A percentile compares a stretch with the other conserved stretches of the same genome.
Conservation (phyloP, 139 green algal genomes). For the Tetratostichococcus sp. region DNA sequence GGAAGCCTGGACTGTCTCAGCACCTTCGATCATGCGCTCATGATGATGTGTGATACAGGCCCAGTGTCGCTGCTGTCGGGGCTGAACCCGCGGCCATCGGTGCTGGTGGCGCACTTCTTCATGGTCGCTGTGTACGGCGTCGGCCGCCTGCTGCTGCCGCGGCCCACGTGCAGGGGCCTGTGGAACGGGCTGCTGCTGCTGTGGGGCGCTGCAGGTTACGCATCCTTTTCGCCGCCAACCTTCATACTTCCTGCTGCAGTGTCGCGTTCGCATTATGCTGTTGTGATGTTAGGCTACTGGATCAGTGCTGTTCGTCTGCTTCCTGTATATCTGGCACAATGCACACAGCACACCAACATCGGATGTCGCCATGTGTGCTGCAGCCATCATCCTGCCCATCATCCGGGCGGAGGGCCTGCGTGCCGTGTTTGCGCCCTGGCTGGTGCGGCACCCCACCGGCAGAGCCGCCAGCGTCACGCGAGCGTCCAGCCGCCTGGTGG, state of each 20-base stretch:
- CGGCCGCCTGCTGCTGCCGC: slow-evolving; percentile 75
- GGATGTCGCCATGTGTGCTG: too few relatives aligned
- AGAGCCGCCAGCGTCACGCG: background rate
- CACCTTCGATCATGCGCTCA: too few relatives aligned
- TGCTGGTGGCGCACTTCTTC: slow-evolving; percentile 97
- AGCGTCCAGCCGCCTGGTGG: background rate
- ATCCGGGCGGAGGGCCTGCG: slow-evolving; percentile 60
- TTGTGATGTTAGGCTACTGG: too few relatives aligned
- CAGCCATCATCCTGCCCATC: slow-evolving; percentile 87
- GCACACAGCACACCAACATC: too few relatives aligned
- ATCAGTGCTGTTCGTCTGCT: too few relatives aligned
- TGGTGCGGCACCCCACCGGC: slow-evolving; percentile 50
- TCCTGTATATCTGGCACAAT: too few relatives aligned
- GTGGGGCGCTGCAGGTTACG: slow-evolving; percentile 30
- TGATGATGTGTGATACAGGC: too few relatives aligned
- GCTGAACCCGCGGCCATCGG: slow-evolving; percentile 80
- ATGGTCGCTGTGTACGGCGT: slow-evolving; percentile 88
- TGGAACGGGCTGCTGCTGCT: slow-evolving; percentile 55
- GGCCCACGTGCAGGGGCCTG: slow-evolving; percentile 68
- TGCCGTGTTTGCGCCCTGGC: slow-evolving; percentile 70
- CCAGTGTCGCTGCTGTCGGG: slow-evolving; percentile 87
- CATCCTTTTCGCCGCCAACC: too few relatives aligned
- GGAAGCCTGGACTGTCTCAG: too few relatives aligned
- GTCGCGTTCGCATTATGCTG: too few relatives aligned
- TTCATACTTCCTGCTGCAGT: too few relatives aligned